Evolutionary conservation across 345 rosid genomes (phyloP), one percentile per base, ranked within the genome.

Genomic region (Populus pruinosa): DNA sequence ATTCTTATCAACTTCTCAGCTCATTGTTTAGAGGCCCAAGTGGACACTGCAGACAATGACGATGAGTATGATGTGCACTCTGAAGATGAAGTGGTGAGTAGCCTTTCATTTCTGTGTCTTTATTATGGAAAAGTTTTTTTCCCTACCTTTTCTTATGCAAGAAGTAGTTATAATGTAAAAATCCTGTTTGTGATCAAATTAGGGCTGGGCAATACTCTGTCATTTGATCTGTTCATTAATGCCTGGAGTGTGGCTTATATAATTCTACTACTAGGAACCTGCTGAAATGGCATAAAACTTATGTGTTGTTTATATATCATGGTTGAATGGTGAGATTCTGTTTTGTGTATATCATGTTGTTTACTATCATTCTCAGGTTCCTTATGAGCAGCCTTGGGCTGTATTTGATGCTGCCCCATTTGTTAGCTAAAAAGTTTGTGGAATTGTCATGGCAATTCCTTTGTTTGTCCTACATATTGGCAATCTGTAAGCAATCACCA

Each of bases 11-110:
- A 56, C 1, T 23, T 21, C 35, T 33, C 2, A 4, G 29, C 59
- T 31, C 23, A 49, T 23, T 36, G 53, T 50, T 75, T 88, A 88
- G 89, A 76, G 76, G 78, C 76, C 85, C 89, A 83, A 50, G 83
- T 79, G n/a, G 87, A 77, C 81, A 64, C 71, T 62, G 84, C 82
- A 62, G 94, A 91, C 36, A 68, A 76, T 59, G 99, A 94, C 73
- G 95, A 87, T 72, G 98, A 96, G 81, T 96, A 87, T 81, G 84
- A 87, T 77, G 39, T 85, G 35, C 82, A 77, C 53, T 85, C 92
- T 36, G 97, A 85, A 78, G 95, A 93, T 75, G 95, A 87, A 81
- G 86, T 85, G 43, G 99, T 96, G 81, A 84, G 97, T 86, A 70
- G 67, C 50, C 64, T 80, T 77, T 77, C 39, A 44, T 49, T 69